Evolutionary conservation across 176 grass and related monocot species (phyloP).

Genomic region (Poa annua): DNA sequence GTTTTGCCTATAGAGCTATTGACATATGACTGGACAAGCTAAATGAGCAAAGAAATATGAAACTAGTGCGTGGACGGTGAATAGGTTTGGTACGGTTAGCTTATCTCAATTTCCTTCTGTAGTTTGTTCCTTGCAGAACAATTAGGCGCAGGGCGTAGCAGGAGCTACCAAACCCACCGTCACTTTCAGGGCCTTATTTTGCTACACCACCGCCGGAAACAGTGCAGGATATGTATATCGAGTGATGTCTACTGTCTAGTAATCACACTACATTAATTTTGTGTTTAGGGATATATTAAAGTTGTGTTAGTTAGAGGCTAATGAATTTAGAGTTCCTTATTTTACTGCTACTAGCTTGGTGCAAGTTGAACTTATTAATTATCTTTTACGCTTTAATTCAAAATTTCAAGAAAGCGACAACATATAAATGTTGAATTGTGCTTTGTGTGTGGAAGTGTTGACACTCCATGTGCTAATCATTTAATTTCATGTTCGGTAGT

Average conservation of each 20-base stretch:
- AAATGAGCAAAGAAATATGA: not conserved
- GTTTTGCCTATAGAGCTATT: not conserved
- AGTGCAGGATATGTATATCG: not conserved
- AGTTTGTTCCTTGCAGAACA: no score
- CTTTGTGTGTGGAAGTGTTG: not conserved
- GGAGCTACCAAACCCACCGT: not conserved
- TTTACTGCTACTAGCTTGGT: not conserved
- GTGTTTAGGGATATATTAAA: not conserved
- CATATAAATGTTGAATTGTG: not conserved
- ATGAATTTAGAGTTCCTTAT: not conserved
- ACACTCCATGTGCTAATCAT: not conserved
- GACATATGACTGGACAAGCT: not conserved
- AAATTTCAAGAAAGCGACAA: not conserved
- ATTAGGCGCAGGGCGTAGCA: no score
- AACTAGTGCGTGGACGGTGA: not conserved
- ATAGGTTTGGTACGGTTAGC: no score
- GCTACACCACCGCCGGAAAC: not conserved
- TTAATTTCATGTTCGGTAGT: not conserved
- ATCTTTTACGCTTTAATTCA: not conserved
- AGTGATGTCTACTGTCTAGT: not conserved
- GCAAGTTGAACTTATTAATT: not conserved
- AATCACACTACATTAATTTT: not conserved
- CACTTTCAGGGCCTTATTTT: slow-evolving; percentile 14
- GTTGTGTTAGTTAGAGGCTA: not conserved
- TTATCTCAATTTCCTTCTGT: no score